Base-by-base conservation (phyloP, 2,329 filamentous ascomycete species). In the Keithomyces neogunnii region DNA sequence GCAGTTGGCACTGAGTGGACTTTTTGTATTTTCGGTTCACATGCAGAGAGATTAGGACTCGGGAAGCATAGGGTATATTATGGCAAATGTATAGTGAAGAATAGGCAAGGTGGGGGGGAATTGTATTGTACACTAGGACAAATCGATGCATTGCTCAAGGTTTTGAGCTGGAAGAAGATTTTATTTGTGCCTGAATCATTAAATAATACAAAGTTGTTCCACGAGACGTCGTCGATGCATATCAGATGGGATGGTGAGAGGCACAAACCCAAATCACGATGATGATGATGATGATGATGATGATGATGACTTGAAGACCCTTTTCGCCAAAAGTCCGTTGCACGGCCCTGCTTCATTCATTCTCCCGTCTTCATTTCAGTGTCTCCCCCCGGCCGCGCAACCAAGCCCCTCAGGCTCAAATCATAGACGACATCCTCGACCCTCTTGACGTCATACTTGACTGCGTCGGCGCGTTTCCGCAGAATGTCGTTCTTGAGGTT, bases 341-440 rank as follows among this genome's bases (percentile, higher is more conserved):
- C 19, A 19, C 19, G 19, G 19, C 19, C 19, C 19, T 11, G 36
- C 36, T 13, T 47, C 8, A 19, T 38, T 52, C 60, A 67, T 54
- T 63, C 62, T 7, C 56, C 59, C 47, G 62, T 59, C 57, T 67
- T 71, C 67, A 71, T 70, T 54, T 70, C 68, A 0, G 66, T 64
- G 32, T 71, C 68, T 3, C 56, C 62, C 0, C 59, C 60, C 3
- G 64, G 59, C 57, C 78, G 74, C 44, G 85, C 81, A 47, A 95
- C 77, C 63, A 97, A 68, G 48, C 93, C 92, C 53, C 93, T 81
- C 64, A 99, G 72, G 29, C 88, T 92, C 51, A 99, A 73, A 67
- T 99, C 93, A 64, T 99, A 99, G 48, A 97, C 92, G 10, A 99
- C 90, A 65, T 97, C 93, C 74, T 99, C 93, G 10, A 96, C 89